A percentile compares a stretch with the other conserved stretches of the same genome.
Conservation (phyloP, 2,329 filamentous ascomycete genomes). For the Fusarium verticillioides region DNA sequence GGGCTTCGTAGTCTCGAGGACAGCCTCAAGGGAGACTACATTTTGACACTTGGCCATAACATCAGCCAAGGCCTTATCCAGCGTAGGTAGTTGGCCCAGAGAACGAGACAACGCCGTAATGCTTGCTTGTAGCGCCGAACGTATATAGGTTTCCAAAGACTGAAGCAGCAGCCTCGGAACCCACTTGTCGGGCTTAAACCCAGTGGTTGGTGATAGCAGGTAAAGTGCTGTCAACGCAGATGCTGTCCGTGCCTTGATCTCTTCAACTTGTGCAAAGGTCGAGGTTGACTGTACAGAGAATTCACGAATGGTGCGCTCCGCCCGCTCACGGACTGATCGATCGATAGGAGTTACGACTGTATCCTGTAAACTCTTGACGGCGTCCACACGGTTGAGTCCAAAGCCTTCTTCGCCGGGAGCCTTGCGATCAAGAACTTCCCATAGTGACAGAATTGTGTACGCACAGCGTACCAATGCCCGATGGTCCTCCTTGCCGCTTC, state of each 20-base stretch:
- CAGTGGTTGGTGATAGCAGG: constrained; percentile 76
- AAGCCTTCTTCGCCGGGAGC: constrained; percentile 78
- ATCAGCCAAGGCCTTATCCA: constrained; percentile 85
- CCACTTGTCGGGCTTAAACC: constrained; percentile 64
- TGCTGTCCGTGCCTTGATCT: constrained; percentile 76
- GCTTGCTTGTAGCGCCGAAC: constrained; percentile 82
- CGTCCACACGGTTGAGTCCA: constrained; percentile 78
- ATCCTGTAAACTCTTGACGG: constrained; percentile 76
- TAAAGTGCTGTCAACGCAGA: constrained; percentile 83
- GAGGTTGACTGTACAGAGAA: constrained; percentile 74
- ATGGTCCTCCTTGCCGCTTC: constrained; percentile 73
- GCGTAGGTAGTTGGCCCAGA: constrained; percentile 80
- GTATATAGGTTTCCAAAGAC: constrained; percentile 83
- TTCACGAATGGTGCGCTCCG: constrained; percentile 83
- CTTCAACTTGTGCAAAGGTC: constrained; percentile 75
- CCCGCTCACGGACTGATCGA: constrained; percentile 74
- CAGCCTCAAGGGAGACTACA: constrained; percentile 84
- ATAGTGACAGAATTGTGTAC: constrained; percentile 79
- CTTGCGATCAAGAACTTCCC: constrained; percentile 76
- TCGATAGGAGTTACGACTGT: constrained; percentile 78
- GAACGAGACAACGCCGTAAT: constrained; percentile 79
- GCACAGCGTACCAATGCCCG: constrained; percentile 83
- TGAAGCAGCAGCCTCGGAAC: constrained; percentile 78
- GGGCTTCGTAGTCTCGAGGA: constrained; percentile 75
- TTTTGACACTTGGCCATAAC: constrained; percentile 89